Conservation (phyloP, 192 early-diverging fungal species). For the Coemansia sp. region DNA sequence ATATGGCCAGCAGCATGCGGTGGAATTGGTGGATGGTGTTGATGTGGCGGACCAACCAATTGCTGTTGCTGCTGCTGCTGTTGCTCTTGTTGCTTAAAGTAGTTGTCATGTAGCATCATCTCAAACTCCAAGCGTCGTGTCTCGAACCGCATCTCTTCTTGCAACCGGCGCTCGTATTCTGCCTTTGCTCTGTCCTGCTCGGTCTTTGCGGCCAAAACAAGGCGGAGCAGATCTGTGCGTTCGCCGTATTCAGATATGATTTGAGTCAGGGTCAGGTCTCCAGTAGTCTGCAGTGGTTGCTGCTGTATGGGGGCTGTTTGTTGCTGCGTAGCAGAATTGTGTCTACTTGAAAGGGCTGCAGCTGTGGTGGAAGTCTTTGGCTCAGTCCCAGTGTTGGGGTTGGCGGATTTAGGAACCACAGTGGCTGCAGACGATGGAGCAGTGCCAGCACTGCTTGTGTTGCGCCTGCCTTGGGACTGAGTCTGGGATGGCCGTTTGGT, state of each 20-base stretch:
- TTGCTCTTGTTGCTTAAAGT: slow-evolving; percentile 51
- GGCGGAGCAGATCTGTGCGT: slow-evolving; percentile 38
- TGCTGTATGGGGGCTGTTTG: slow-evolving; percentile 5
- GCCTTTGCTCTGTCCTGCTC: slow-evolving; percentile 49
- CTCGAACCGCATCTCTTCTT: slow-evolving; percentile 52
- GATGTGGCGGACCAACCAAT: slow-evolving; percentile 2
- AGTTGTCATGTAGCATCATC: slow-evolving; percentile 48
- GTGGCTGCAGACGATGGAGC: neutral
- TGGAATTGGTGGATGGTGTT: slow-evolving; percentile 6
- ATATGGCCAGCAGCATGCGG: slow-evolving; percentile 9
- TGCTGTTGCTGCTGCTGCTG: slow-evolving; percentile 31
- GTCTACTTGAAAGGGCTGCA: neutral
- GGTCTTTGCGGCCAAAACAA: slow-evolving; percentile 48
- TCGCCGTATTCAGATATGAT: slow-evolving; percentile 49
- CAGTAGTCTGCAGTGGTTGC: slow-evolving; percentile 24
- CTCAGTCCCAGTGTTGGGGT: neutral
- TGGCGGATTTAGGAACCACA: neutral
- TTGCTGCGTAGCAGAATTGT: neutral
- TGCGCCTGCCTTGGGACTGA: neutral
- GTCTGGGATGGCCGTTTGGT: neutral
- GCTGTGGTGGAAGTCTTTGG: neutral
- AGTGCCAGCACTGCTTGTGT: neutral
- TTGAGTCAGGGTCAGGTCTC: slow-evolving; percentile 27
- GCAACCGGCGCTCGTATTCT: slow-evolving; percentile 46
- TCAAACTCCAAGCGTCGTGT: slow-evolving; percentile 52